Evolutionary conservation across 2,329 filamentous ascomycete species (phyloP), one percentile per base, ranked within the genome.

Genomic region (Furcasterigmium sp.): DNA sequence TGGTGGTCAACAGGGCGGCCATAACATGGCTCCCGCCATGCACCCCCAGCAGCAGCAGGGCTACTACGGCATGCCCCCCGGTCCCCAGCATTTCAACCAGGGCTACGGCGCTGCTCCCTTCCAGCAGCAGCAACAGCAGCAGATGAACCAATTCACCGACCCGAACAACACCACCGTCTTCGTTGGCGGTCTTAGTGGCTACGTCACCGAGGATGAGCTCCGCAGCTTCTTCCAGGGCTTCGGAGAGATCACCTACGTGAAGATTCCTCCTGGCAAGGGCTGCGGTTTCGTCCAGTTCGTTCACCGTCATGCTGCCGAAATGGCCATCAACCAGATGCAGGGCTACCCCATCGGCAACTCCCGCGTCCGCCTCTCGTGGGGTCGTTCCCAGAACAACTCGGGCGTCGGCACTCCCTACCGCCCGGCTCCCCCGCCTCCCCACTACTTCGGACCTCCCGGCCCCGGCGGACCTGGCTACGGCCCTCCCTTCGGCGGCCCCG

Each of bases 281-380:
- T 98, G 93, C 61, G 93, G 93, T 46, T 98, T 98, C 62, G 93
- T 98, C 46, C 93, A 98, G 69, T 98, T 98, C 57, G 93, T 98
- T 45, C 93, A 98, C 73, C 90, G 93, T 53, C 93, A 98, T 60
- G 93, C 93, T 42, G 93, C 93, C 13, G 93, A 98, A 73, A 98
- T 98, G 93, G 93, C 93, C 55, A 98, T 98, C 79, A 98, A 98
- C 73, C 93, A 98, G 72, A 98, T 98, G 93, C 93, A 98, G 71
- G 93, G 93, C 48, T 98, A 98, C 65, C 93, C 93, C 19, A 98
- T 98, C 59, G 93, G 93, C 44, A 98, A 98, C 77, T 97, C 91
- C 37, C 90, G 93, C 53, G 93, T 98, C 47, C 90, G 93, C 58
- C 80, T 98, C 54, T 95, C 89, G 64, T 98, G 93, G 93, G 93